Base-by-base conservation (phyloP, 306 rosid genomes). In the Malus fusca region DNA sequence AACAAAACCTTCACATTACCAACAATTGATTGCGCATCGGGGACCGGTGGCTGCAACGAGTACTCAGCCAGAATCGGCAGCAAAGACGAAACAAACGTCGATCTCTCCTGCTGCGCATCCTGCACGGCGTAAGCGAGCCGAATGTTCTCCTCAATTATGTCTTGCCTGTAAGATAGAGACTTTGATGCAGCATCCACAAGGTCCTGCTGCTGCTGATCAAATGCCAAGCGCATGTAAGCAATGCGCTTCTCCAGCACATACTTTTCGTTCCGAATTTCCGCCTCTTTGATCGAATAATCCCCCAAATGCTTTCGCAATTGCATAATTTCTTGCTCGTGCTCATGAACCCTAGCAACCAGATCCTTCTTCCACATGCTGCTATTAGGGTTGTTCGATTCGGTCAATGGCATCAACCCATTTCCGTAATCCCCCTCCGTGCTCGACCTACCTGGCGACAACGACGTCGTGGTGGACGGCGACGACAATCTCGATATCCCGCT, bases 31-130 rank as follows among this genome's bases (percentile, higher is more conserved):
- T 89, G 98, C 28, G 98, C 99, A 84, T 95, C 99, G 71, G 82
- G 78, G 82, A 84, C 92, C 8, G 92, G 88, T 58, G 98, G 99
- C 84, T 90, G 99, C 84, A 95, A 78, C 11, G 99, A 87, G 87
- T 95, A 92, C 78, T 95, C 98, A 43, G 91, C 89, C 58, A 95
- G 92, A 85, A 95, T 95, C 72, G 99, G 97, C 84, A 95, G 85
- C 87, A 95, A 84, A 74, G 90, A 91, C 58, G 96, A 89, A 81
- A 96, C 84, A 79, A 92, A 96, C 31, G 92, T 92, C 56, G 97
- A 78, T 78, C 97, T 87, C 88, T 96, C 99, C 79, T 92, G 98
- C 75, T 92, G 98, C 53, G 96, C 93, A 80, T 96, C 98, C 96
- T 70, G 75, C 68, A 76, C 73, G 18, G 86, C 88, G 76, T 92